Base-by-base conservation (phyloP, 371 early-diverging fungal species). In the Batkoa obscura region DNA sequence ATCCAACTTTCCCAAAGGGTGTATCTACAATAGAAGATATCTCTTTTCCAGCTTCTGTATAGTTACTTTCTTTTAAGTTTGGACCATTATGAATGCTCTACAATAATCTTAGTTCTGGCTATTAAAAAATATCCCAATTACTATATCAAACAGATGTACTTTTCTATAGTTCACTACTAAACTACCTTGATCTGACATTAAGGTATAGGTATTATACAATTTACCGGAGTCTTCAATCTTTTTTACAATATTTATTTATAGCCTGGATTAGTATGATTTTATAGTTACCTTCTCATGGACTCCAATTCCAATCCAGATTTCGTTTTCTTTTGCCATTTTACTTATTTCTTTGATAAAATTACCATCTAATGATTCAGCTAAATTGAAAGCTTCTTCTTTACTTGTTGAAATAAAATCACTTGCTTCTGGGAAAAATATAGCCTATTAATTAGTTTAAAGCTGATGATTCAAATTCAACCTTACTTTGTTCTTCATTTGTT, bases 371-470 rank as follows among this genome's bases (percentile, higher is more conserved):
- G 43, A n/a, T 0, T 68, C 67, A 0, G 85, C 71, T 12, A 84
- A 66, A 3, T 61, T 46, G 0, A 72, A 39, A 3, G 73, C 65
- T 54, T 78, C 72, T 13, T 69, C 68, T 13, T 63, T 64, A 39
- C 64, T 65, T 30, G 63, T 66, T 9, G 82, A 75, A 43, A 89
- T 80, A 58, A 84, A 90, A 64, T 90, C 90, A 33, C 80, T 78
- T 3, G 84, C 78, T 60, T 90, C 90, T 0, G 90, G 90, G 8
- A 90, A 67, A 66, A 88, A 90, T 23, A 88, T 60, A 71, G 83
- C 78, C 81, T 81, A 43, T 12, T 33, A 17, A 13, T 12, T 2
- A 33, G 2, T 4, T 3, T 17, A 32, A 50, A 12, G 38, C 50
- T 9, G 52, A 17, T 32, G n/a, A 12, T 3, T 15, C 55, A 41